Conservation (phyloP, 2,329 filamentous ascomycete genomes). For the Penicillium paneum region DNA sequence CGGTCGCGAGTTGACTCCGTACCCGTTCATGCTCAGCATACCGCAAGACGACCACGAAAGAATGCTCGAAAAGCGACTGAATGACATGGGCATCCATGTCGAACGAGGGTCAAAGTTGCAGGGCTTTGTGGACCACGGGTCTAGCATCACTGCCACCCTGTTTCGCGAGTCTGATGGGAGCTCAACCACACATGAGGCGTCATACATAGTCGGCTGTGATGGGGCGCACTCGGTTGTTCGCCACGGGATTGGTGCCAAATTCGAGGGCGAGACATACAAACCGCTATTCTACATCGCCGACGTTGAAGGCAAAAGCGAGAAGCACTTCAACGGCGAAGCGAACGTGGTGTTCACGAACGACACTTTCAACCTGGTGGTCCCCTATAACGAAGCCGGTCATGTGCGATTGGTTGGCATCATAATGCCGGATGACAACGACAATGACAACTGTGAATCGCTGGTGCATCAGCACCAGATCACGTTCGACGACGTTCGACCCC, state of each 20-base stretch:
- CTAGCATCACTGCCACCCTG: constrained; percentile 23
- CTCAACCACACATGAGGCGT: constrained; percentile 31
- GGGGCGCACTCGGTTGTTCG: constrained; percentile 52
- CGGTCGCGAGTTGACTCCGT: constrained; percentile 28
- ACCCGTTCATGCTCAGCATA: constrained; percentile 28
- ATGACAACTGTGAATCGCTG: constrained; percentile 10
- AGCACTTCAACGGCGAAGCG: constrained; percentile 29
- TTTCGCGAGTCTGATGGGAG: constrained; percentile 14
- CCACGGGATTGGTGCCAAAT: constrained; percentile 38
- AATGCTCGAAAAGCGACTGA: constrained; percentile 28
- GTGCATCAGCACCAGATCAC: constrained; percentile 23
- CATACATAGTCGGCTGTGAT: constrained; percentile 53
- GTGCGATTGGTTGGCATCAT: constrained; percentile 30
- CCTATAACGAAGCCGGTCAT: constrained; percentile 22
- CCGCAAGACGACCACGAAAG: constrained; percentile 32
- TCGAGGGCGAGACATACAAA: constrained; percentile 44
- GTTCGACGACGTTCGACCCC: constrained; percentile 31
- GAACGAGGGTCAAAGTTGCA: constrained; percentile 28
- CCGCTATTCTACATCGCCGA: constrained; percentile 49
- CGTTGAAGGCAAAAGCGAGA: constrained; percentile 29
- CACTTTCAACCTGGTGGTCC: constrained; percentile 38
- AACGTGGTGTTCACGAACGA: constrained; percentile 34
- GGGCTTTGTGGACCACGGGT: constrained; percentile 23
- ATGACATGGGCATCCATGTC: constrained; percentile 26
- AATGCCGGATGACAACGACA: not conserved